These are phyloP conservation scores for Xylaria scruposa DNA, from an alignment of 495 filamentous ascomycete genomes.

Conservation along the genomic window DNA sequence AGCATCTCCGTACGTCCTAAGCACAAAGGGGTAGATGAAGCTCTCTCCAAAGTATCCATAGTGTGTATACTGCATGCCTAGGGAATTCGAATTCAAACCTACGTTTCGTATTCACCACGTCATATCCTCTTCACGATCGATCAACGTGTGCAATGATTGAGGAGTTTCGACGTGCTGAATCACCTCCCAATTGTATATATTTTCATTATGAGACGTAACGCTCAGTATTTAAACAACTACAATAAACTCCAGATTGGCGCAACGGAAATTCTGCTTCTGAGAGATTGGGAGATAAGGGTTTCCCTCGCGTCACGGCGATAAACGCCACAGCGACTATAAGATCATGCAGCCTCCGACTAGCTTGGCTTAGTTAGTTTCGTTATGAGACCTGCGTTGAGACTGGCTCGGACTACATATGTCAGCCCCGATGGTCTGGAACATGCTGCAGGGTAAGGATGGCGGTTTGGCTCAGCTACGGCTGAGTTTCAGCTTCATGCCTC, in stretches of 20 bases:
- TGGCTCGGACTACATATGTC: too few species aligned
- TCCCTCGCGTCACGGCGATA: not conserved
- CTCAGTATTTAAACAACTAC: not conserved
- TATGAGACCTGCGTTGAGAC: not conserved
- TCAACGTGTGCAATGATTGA: not conserved
- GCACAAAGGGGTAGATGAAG: not conserved
- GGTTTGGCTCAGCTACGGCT: conserved; percentile 5
- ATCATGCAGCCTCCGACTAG: not conserved
- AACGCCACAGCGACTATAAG: not conserved
- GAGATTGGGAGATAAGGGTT: not conserved
- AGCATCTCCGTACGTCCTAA: not conserved
- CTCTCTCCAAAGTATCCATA: not conserved
- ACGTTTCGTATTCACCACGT: too few species aligned
- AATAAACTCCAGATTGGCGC: too few species aligned
- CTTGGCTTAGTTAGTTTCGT: not conserved
- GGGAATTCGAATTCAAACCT: not conserved
- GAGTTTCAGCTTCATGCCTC: conserved; percentile 7
- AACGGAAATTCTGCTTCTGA: too few species aligned
- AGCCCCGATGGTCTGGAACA: not conserved
- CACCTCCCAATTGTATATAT: not conserved
- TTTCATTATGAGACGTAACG: not conserved
- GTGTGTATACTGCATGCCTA: not conserved
- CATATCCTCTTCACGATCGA: too few species aligned
- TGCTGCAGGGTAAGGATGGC: not conserved
- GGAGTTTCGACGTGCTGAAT: not conserved